A percentile compares a stretch with the other conserved stretches of the same genome.
Evolutionary conservation across 129 eudicot species (phyloP).

Genomic region (Ambrosia artemisiifolia): DNA sequence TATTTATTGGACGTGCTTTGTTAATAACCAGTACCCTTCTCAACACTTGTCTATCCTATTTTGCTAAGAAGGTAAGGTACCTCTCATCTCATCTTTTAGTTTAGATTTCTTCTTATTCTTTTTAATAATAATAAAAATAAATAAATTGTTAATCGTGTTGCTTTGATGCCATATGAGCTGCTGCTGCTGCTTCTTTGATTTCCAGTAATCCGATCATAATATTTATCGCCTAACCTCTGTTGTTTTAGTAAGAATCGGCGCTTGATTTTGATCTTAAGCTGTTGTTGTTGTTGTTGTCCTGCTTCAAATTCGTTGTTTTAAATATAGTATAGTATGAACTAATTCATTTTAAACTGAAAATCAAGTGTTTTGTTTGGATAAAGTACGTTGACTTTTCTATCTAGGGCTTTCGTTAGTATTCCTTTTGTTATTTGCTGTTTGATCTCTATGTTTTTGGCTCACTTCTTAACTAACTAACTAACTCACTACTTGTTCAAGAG

Average conservation of each 20-base stretch:
- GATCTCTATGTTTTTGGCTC: too few species aligned
- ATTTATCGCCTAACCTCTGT: too few species aligned
- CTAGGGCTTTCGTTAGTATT: not conserved
- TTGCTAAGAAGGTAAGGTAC: not conserved
- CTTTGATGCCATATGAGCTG: not conserved
- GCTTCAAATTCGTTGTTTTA: not conserved
- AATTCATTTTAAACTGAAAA: not conserved
- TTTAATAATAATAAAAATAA: too few species aligned
- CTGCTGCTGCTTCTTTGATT: not conserved
- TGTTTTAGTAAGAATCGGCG: not conserved
- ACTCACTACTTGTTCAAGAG: too few species aligned
- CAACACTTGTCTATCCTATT: not conserved
- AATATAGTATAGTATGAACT: not conserved
- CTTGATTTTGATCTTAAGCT: not conserved
- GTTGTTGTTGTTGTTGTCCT: not conserved
- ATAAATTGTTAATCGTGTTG: not conserved
- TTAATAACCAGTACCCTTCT: not conserved
- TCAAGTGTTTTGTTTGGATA: not conserved
- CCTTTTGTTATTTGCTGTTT: too few species aligned
- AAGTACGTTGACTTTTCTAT: constrained; percentile 8
- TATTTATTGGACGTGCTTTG: constrained; percentile 4
- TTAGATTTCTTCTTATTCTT: not conserved
- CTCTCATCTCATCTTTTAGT: not conserved
- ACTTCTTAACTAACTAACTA: too few species aligned
- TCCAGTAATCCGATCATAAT: not conserved